Evolutionary conservation across 2,329 filamentous ascomycete genomes (phyloP).

Genomic region (Nothomitra cinnamomea): DNA sequence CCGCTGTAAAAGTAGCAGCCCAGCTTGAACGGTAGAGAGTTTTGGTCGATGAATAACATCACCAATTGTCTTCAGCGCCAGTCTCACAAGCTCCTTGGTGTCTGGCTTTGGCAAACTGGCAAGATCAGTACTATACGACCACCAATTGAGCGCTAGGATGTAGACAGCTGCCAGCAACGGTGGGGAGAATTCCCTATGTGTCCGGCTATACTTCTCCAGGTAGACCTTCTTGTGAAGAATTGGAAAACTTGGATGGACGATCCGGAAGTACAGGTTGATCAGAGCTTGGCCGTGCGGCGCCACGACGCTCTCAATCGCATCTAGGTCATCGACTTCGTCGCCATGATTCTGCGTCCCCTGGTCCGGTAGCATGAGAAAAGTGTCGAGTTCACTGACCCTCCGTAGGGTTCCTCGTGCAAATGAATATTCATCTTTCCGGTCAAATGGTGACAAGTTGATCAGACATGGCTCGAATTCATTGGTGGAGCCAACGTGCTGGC

Average conservation of each 20-base stretch:
- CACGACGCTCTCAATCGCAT: slow-evolving; percentile 60
- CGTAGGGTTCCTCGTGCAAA: slow-evolving; percentile 40
- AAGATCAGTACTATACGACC: slow-evolving; percentile 55
- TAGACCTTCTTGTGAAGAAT: slow-evolving; percentile 71
- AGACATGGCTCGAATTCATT: slow-evolving; percentile 73
- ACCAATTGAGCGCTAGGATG: slow-evolving; percentile 75
- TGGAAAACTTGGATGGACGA: slow-evolving; percentile 67
- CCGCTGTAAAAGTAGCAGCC: slow-evolving; percentile 55
- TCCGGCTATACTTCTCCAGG: slow-evolving; percentile 57
- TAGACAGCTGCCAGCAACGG: slow-evolving; percentile 67
- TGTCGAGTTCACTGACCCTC: slow-evolving; percentile 61
- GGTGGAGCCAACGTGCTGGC: slow-evolving; percentile 68
- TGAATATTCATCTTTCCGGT: slow-evolving; percentile 65
- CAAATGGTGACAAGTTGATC: slow-evolving; percentile 64
- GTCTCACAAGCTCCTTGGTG: slow-evolving; percentile 52
- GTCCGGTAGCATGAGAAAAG: slow-evolving; percentile 66
- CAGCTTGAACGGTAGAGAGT: slow-evolving; percentile 63
- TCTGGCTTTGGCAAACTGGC: slow-evolving; percentile 50
- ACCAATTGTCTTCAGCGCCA: slow-evolving; percentile 55
- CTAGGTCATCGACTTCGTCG: slow-evolving; percentile 49
- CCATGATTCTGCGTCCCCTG: slow-evolving; percentile 53
- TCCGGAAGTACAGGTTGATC: slow-evolving; percentile 65
- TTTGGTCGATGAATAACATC: slow-evolving; percentile 71
- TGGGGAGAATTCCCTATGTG: slow-evolving; percentile 57
- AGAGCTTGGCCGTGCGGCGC: slow-evolving; percentile 59